These are phyloP conservation scores for Amphichorda felina DNA, from an alignment of 2,329 filamentous ascomycete species.

Conservation along the genomic window DNA sequence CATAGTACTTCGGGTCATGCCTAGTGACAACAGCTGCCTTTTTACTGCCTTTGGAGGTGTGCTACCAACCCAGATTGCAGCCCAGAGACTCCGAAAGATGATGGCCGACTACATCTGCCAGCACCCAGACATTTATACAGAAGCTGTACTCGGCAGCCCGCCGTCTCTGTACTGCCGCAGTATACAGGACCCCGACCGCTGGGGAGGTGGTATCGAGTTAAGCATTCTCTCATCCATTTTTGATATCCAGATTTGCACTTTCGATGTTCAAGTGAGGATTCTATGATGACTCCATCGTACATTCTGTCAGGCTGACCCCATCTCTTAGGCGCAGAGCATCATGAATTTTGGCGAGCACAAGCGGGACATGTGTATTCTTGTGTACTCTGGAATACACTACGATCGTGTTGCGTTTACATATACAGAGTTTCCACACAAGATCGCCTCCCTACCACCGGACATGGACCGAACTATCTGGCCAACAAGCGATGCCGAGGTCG, in stretches of 20 bases:
- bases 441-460: slow-evolving; percentile 51
- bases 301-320: slow-evolving; percentile 3
- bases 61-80: slow-evolving; percentile 45
- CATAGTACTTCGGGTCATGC: slow-evolving; percentile 79
- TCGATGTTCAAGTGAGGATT: slow-evolving; percentile 53
- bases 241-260: slow-evolving; percentile 71
- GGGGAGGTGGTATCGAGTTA: slow-evolving; percentile 89
- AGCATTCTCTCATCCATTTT: slow-evolving; percentile 77
- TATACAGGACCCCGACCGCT: slow-evolving; percentile 70
- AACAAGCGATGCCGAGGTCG: slow-evolving; percentile 48
- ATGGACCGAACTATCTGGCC: slow-evolving; percentile 57
- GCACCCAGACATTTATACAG: slow-evolving; percentile 60
- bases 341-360: slow-evolving; percentile 66
- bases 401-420: slow-evolving; percentile 73
- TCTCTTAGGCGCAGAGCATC: slow-evolving; percentile 17
- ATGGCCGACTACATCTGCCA: slow-evolving; percentile 69
- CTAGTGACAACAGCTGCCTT: slow-evolving; percentile 90
- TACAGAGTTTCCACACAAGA: slow-evolving; percentile 42
- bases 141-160: slow-evolving; percentile 62
- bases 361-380: slow-evolving; percentile 59
- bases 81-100: slow-evolving; percentile 54
- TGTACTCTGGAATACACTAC: slow-evolving; percentile 91
- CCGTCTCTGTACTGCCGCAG: slow-evolving; percentile 69
- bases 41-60: slow-evolving; percentile 81
- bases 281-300: background rate